phyloP scores from a whole-genome alignment of 2,329 filamentous ascomycete genomes.

The Metarhizium robertsii region DNA sequence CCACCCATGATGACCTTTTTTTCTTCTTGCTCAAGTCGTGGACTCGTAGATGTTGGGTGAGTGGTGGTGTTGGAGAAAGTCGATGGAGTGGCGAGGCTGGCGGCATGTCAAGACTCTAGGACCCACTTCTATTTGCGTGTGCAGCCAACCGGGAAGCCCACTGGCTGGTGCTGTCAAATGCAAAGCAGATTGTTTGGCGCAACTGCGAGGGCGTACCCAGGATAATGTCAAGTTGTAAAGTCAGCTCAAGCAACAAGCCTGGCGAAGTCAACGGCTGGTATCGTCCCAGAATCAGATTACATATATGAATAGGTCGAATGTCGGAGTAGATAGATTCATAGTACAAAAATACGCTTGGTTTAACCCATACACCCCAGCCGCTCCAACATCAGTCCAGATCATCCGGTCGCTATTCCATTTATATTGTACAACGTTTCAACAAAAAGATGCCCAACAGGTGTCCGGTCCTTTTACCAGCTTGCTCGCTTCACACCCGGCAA shows the following conservation, averaged over 20 bases:
- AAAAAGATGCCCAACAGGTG: too few species aligned
- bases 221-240: too few species aligned
- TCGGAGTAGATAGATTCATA: too few species aligned
- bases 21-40: neutral
- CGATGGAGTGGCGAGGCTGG: neutral
- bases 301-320: too few species aligned
- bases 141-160: too few species aligned
- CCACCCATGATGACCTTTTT: slow-evolving; percentile 63
- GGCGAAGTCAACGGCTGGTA: too few species aligned
- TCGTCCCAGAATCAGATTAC: too few species aligned
- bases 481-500: slow-evolving; percentile 92
- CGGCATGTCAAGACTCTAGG: neutral
- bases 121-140: slow-evolving; percentile 1
- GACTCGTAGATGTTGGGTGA: neutral
- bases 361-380: neutral
- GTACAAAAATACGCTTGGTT: neutral
- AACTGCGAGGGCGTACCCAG: too few species aligned
- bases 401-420: neutral
- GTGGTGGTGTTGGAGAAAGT: neutral
- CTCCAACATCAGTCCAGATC: too few species aligned
- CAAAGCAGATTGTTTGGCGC: too few species aligned
- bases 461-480: slow-evolving; percentile 61
- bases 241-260: too few species aligned
- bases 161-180: too few species aligned
- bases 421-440: neutral